Percentiles rank a stretch among this genome's conserved stretches.
Evolutionary conservation across 2,329 filamentous ascomycete species (phyloP).

Genomic region (Calonectria henricotiae): DNA sequence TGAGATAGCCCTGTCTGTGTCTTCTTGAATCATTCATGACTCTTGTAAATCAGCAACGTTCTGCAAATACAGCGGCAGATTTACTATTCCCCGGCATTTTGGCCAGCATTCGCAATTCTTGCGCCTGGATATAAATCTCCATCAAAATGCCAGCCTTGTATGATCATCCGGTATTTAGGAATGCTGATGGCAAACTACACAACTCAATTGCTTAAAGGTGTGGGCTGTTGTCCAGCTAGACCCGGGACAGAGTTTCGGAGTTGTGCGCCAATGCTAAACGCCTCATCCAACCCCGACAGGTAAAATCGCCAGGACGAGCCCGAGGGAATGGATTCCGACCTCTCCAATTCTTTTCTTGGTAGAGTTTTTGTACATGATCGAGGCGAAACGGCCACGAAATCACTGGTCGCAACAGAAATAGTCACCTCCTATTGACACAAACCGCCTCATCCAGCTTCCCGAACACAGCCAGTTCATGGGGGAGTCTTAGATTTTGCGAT

Average conservation of each 20-base stretch:
- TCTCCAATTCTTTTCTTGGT: background rate
- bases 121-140: background rate
- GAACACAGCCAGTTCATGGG: background rate
- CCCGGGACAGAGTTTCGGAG: background rate
- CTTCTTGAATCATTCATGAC: background rate
- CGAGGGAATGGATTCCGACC: background rate
- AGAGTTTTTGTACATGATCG: background rate
- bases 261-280: background rate
- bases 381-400: background rate
- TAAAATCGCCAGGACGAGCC: background rate
- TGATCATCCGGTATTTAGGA: background rate
- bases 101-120: background rate
- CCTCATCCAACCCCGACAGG: slow-evolving; percentile 3
- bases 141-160: background rate
- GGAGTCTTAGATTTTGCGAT: background rate
- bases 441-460: background rate
- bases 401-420: too few species aligned
- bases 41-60: background rate
- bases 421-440: too few species aligned
- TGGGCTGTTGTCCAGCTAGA: background rate
- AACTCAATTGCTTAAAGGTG: slow-evolving; percentile 6
- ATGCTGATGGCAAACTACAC: slow-evolving; percentile 11
- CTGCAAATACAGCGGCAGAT: too few species aligned
- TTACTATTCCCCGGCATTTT: too few species aligned
- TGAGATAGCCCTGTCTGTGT: too few species aligned